A percentile compares a stretch with the other conserved stretches of the same genome.
Conservation (phyloP, 805 yeast species). For the Brettanomyces sp. region DNA sequence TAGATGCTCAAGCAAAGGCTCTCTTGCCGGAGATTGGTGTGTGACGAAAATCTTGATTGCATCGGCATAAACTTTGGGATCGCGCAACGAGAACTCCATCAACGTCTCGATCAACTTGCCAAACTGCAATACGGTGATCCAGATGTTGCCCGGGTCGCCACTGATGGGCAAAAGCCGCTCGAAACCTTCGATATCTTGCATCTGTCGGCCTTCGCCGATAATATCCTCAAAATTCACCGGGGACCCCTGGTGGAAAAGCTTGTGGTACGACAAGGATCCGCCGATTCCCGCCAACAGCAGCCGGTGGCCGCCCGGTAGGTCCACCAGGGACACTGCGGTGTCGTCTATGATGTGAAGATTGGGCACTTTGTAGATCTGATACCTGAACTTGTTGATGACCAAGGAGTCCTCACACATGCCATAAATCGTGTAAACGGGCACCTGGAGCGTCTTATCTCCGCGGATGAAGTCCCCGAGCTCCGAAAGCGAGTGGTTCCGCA, state of each 20-base stretch:
- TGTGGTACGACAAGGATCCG: constrained; percentile 58
- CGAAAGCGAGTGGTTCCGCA: constrained; percentile 33
- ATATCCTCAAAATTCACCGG: constrained; percentile 25
- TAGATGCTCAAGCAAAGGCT: constrained; percentile 59
- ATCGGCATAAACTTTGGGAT: constrained; percentile 19
- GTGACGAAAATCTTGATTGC: constrained; percentile 55
- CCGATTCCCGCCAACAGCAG: constrained; percentile 62
- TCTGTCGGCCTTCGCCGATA: constrained; percentile 17
- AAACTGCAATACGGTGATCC: constrained; percentile 65
- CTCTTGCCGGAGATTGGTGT: constrained; percentile 64
- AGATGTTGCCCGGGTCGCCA: constrained; percentile 57
- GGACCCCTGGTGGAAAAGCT: constrained; percentile 58
- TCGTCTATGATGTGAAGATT: constrained; percentile 61
- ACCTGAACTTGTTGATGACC: constrained; percentile 53
- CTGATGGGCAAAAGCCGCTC: constrained; percentile 39
- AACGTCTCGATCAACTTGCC: constrained; percentile 51
- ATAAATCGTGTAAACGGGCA: constrained; percentile 69
- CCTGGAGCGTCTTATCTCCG: constrained; percentile 33
- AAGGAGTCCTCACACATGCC: constrained; percentile 70
- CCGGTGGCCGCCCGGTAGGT: constrained; percentile 31
- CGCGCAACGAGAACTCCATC: constrained; percentile 28
- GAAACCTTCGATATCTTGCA: constrained; percentile 15
- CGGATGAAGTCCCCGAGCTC: constrained; percentile 41
- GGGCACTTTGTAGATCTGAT: constrained; percentile 41
- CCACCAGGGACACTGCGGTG: constrained; percentile 32